phyloP scores from a whole-genome alignment of 805 yeast species.

The Candida multigemmis region DNA sequence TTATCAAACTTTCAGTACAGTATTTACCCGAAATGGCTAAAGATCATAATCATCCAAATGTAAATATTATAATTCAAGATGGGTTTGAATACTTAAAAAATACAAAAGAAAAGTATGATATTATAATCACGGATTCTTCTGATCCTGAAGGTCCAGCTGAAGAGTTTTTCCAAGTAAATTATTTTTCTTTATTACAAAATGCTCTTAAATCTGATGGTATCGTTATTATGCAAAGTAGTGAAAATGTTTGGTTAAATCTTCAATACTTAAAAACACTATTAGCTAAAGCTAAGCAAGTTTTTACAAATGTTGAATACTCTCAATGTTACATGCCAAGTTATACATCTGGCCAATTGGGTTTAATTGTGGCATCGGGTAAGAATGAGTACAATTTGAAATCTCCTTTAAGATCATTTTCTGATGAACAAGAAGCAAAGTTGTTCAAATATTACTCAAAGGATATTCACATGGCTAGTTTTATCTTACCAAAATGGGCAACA shows the following conservation, averaged over 20 bases:
- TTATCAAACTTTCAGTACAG: conserved; percentile 60
- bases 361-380: conserved; percentile 63
- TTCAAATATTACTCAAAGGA: conserved; percentile 58
- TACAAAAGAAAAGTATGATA: conserved; percentile 47
- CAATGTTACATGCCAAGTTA: conserved; percentile 83
- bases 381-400: conserved; percentile 29
- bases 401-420: conserved; percentile 42
- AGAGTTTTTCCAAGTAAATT: conserved; percentile 70
- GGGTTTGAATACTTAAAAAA: conserved; percentile 69
- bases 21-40: conserved; percentile 73
- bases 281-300: conserved; percentile 43
- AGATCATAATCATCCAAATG: conserved; percentile 55
- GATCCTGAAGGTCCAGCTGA: conserved; percentile 97
- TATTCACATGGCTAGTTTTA: conserved; percentile 66
- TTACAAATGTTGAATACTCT: conserved; percentile 54
- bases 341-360: conserved; percentile 82
- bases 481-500: conserved; percentile 75
- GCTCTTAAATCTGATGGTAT: conserved; percentile 59
- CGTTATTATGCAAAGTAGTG: conserved; percentile 72
- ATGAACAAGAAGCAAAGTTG: conserved; percentile 36
- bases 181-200: conserved; percentile 57
- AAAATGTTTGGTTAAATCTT: conserved; percentile 69
- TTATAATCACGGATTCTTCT: conserved; percentile 84
- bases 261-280: conserved; percentile 40
- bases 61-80: conserved; percentile 62